Evolutionary conservation across 352 stramenopile species (phyloP).

Genomic region (Globisporangium barbulae): DNA sequence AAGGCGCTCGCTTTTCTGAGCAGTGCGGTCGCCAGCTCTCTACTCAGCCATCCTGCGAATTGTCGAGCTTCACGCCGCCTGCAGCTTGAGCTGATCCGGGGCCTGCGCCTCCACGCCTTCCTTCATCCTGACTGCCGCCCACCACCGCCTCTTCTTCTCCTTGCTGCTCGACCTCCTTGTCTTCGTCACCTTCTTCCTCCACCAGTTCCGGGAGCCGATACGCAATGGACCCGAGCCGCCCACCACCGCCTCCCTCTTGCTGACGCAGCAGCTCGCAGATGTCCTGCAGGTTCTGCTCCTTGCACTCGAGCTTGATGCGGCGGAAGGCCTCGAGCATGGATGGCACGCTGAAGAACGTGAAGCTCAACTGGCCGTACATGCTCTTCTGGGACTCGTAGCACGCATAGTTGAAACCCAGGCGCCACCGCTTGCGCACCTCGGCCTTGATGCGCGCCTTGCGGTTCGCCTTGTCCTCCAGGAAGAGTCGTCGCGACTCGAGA

Average conservation of each 20-base stretch:
- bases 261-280: slow-evolving; percentile 18
- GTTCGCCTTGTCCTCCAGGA: slow-evolving; percentile 34
- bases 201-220: slow-evolving; percentile 24
- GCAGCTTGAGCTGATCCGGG: no score
- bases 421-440: slow-evolving; percentile 41
- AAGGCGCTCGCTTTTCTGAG: no score
- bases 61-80: no score
- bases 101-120: neutral
- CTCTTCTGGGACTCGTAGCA: slow-evolving; percentile 48
- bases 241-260: slow-evolving; percentile 16
- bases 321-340: slow-evolving; percentile 54
- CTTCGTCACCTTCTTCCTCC: slow-evolving; percentile 20
- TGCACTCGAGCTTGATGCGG: slow-evolving; percentile 24
- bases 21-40: no score
- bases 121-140: neutral
- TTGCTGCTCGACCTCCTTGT: neutral
- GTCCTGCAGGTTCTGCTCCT: slow-evolving; percentile 14
- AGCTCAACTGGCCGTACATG: slow-evolving; percentile 37
- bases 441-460: slow-evolving; percentile 36
- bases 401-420: slow-evolving; percentile 50
- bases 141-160: neutral
- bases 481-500: slow-evolving; percentile 38
- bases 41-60: no score
- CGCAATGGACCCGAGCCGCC: slow-evolving; percentile 12
- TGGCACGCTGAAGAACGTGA: slow-evolving; percentile 41